Conservation (phyloP, 169 alveolate genomes). For the Plasmodium relictum region DNA sequence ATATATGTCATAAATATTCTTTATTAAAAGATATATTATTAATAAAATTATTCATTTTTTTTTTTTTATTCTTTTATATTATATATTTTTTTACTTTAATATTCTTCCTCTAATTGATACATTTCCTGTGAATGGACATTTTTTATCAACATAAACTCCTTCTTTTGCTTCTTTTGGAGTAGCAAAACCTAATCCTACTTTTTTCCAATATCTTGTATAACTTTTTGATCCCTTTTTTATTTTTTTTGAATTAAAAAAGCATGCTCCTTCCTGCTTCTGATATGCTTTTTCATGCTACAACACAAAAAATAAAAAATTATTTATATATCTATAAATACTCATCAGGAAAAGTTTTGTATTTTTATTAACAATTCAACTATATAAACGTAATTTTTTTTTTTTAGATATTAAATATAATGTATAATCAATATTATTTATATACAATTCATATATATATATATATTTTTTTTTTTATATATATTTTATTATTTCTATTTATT, state of each 20-base stretch:
- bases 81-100: constrained; percentile 86
- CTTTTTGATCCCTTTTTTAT: constrained; percentile 88
- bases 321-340: neutral
- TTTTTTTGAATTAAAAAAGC: constrained; percentile 88
- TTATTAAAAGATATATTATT: neutral
- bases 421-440: neutral
- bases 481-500: neutral
- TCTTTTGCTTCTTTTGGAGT: constrained; percentile 99
- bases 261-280: constrained; percentile 92
- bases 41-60: neutral
- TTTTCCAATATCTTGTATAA: constrained; percentile 95
- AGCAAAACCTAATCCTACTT: constrained; percentile 98
- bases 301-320: neutral
- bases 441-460: neutral
- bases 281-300: constrained; percentile 89
- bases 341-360: neutral
- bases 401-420: too few species aligned
- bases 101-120: constrained; percentile 98
- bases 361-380: too few species aligned
- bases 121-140: constrained; percentile 99
- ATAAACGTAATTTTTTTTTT: too few species aligned
- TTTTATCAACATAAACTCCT: constrained; percentile 98
- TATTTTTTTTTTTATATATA: neutral
- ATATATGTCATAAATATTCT: neutral
- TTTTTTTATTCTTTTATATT: neutral